These are phyloP conservation scores for Candida orba DNA, from an alignment of 805 yeast species.

Conservation along the genomic window DNA sequence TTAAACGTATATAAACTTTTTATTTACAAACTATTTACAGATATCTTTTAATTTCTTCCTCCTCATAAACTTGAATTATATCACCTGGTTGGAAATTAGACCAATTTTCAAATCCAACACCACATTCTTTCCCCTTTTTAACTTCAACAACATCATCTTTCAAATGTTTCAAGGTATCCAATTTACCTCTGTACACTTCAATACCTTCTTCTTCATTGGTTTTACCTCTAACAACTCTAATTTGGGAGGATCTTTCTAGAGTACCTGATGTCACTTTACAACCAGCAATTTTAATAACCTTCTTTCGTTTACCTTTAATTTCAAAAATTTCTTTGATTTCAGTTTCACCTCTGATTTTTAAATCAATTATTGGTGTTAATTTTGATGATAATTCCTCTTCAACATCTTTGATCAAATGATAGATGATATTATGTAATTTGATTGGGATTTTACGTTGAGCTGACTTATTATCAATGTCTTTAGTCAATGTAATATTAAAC, in stretches of 20 bases:
- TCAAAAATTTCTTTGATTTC: constrained; percentile 66
- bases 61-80: constrained; percentile 64
- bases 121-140: constrained; percentile 86
- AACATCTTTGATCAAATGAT: constrained; percentile 81
- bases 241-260: constrained; percentile 49
- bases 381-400: constrained; percentile 51
- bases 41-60: constrained; percentile 48
- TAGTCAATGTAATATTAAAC: constrained; percentile 68
- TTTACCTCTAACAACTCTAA: constrained; percentile 45
- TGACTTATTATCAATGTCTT: constrained; percentile 50
- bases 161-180: constrained; percentile 71
- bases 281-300: constrained; percentile 70
- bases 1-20: neutral
- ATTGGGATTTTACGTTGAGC: constrained; percentile 49
- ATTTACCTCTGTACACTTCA: constrained; percentile 47
- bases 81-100: constrained; percentile 71
- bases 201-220: constrained; percentile 24
- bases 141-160: constrained; percentile 76
- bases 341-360: constrained; percentile 58
- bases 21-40: constrained; percentile 14
- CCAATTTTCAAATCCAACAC: constrained; percentile 66
- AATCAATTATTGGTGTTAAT: constrained; percentile 60
- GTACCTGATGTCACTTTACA: constrained; percentile 70
- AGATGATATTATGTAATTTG: constrained; percentile 69
- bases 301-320: constrained; percentile 52